Percentiles rank a stretch among this genome's conserved stretches.
phyloP scores from a whole-genome alignment of 495 filamentous ascomycete genomes.

The Aspergillus sparsus region DNA sequence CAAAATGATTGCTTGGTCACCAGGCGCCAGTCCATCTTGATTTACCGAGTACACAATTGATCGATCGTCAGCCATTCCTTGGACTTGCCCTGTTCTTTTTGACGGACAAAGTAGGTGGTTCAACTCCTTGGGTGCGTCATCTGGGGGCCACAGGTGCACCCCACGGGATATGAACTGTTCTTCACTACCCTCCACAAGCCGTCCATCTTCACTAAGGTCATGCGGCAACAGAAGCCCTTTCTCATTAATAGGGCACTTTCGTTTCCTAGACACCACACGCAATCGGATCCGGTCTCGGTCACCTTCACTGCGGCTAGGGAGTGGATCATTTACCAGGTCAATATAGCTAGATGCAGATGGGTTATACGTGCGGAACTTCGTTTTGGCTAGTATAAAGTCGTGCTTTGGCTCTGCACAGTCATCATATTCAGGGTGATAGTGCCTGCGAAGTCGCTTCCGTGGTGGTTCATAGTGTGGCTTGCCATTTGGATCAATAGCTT shows the following conservation, averaged over 20 bases:
- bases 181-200: constrained; percentile 36
- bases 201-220: constrained; percentile 33
- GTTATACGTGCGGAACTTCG: constrained; percentile 61
- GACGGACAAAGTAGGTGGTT: constrained; percentile 59
- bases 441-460: constrained; percentile 40
- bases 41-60: constrained; percentile 58
- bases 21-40: constrained; percentile 40
- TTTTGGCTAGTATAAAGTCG: constrained; percentile 58
- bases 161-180: constrained; percentile 52
- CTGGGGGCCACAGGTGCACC: constrained; percentile 61
- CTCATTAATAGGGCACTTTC: constrained; percentile 41
- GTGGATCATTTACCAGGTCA: constrained; percentile 65
- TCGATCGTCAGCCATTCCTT: constrained; percentile 61
- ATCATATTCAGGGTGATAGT: constrained; percentile 51
- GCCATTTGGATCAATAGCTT: constrained; percentile 33
- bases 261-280: constrained; percentile 50
- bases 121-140: constrained; percentile 48
- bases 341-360: constrained; percentile 59
- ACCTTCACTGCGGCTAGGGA: constrained; percentile 32
- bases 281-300: constrained; percentile 52
- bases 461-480: constrained; percentile 42
- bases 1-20: constrained; percentile 55
- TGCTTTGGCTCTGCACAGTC: constrained; percentile 45
- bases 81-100: constrained; percentile 46
- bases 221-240: constrained; percentile 41